Conservation (phyloP, 129 eudicot species). For the Tagetes erecta region DNA sequence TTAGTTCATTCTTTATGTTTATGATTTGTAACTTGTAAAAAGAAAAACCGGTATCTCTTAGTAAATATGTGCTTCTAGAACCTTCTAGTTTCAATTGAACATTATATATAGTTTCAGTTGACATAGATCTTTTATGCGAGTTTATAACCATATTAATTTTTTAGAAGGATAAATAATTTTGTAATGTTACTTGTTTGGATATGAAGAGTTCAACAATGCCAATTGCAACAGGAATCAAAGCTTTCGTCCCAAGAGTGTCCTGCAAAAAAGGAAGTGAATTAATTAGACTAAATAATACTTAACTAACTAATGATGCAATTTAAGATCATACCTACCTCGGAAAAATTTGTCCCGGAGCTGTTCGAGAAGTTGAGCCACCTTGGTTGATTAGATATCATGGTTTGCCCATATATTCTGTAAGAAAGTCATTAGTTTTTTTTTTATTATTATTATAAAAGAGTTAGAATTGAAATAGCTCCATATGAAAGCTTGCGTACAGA, state of each 20-base stretch:
- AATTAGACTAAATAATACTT: too few species aligned
- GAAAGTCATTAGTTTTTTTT: too few species aligned
- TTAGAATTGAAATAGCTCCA: too few species aligned
- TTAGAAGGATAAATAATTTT: neutral
- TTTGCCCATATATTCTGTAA: conserved; percentile 58
- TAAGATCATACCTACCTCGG: conserved; percentile 35
- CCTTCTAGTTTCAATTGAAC: too few species aligned
- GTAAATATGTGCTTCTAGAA: neutral
- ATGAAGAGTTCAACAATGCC: conserved; percentile 72
- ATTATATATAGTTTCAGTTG: too few species aligned
- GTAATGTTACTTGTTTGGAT: conserved; percentile 59
- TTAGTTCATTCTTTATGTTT: too few species aligned
- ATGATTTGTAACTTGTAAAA: neutral
- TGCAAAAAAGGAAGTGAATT: conserved; percentile 18
- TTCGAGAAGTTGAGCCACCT: conserved; percentile 74
- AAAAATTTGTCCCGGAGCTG: conserved; percentile 32
- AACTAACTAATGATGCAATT: neutral
- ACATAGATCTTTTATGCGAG: too few species aligned
- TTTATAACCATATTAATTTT: neutral
- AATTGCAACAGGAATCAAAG: conserved; percentile 56
- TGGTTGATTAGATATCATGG: conserved; percentile 65
- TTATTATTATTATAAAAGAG: too few species aligned
- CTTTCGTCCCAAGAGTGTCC: conserved; percentile 71
- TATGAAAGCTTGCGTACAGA: too few species aligned
- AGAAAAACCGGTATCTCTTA: neutral